Conservation (phyloP, 2,329 filamentous ascomycete species). For the Aureobasidium melanogenum region DNA sequence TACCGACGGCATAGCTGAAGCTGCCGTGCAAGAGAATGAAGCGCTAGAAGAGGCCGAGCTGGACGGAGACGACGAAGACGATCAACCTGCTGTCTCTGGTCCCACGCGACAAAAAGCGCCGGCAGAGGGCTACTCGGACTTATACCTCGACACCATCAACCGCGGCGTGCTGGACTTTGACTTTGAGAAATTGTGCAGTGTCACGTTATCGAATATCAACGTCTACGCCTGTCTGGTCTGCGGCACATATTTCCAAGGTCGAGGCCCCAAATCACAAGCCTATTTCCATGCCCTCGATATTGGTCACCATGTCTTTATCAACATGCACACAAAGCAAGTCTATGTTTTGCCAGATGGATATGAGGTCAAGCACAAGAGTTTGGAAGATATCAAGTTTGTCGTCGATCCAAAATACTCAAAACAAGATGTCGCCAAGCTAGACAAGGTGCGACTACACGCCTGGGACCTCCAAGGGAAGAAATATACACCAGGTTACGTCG, state of each 20-base stretch:
- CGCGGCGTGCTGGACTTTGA: constrained; percentile 92
- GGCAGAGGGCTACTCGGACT: constrained; percentile 80
- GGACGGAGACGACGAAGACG: constrained; percentile 23
- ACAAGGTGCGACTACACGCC: constrained; percentile 53
- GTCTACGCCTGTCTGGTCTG: constrained; percentile 96
- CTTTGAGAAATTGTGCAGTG: constrained; percentile 95
- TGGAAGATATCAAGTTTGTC: constrained; percentile 98
- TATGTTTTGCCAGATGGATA: constrained; percentile 94
- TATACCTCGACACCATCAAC: constrained; percentile 96
- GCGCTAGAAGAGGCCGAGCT: constrained; percentile 29
- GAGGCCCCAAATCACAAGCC: constrained; percentile 87
- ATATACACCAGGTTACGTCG: constrained; percentile 90
- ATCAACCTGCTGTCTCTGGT: constrained; percentile 29
- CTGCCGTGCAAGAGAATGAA: constrained; percentile 28
- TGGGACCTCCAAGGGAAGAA: constrained; percentile 76
- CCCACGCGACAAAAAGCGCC: constrained; percentile 65
- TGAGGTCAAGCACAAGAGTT: constrained; percentile 85
- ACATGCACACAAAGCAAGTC: constrained; percentile 86
- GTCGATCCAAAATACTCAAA: constrained; percentile 81
- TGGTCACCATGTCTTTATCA: constrained; percentile 95
- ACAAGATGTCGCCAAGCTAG: constrained; percentile 70
- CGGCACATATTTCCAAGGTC: constrained; percentile 94
- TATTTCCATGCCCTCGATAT: constrained; percentile 97
- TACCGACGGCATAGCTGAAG: constrained; percentile 25
- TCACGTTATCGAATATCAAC: constrained; percentile 95